Evolutionary conservation across 2,329 filamentous ascomycete genomes (phyloP).

Genomic region (Fusarium azukiicola): DNA sequence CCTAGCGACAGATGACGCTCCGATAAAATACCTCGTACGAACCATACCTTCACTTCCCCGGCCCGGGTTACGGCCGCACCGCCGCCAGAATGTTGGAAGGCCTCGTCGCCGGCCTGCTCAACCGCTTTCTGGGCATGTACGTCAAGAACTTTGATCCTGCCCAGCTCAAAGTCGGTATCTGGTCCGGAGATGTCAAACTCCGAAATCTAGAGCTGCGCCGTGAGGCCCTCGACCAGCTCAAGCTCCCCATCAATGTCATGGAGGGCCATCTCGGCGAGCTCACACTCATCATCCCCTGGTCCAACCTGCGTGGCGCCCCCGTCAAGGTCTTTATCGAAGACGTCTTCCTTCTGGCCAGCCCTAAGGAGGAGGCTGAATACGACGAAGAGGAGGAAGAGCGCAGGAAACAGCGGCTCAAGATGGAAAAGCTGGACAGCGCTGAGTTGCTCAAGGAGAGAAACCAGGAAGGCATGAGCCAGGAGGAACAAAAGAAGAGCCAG

Average conservation of each 20-base stretch:
- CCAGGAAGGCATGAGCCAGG: constrained; percentile 94
- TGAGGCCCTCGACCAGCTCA: constrained; percentile 98
- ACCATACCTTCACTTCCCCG: constrained; percentile 64
- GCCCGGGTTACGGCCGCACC: constrained; percentile 86
- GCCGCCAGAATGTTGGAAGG: constrained; percentile 93
- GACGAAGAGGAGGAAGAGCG: constrained; percentile 95
- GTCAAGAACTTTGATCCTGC: constrained; percentile 99
- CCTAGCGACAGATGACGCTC: constrained; percentile 49
- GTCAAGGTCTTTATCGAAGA: constrained; percentile 98
- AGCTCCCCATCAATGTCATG: constrained; percentile 96
- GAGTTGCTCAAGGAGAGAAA: constrained; percentile 96
- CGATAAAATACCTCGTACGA: constrained; percentile 44
- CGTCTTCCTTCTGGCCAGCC: constrained; percentile 96
- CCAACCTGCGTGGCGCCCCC: constrained; percentile 95
- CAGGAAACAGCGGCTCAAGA: constrained; percentile 94
- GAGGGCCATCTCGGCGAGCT: constrained; percentile 96
- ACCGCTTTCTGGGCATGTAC: constrained; percentile 99
- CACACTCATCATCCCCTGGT: constrained; percentile 97
- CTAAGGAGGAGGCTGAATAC: constrained; percentile 96
- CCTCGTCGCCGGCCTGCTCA: constrained; percentile 97
- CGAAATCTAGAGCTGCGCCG: constrained; percentile 94
- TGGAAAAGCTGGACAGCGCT: constrained; percentile 98
- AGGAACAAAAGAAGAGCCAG: constrained; percentile 98
- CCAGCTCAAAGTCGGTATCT: constrained; percentile 99
- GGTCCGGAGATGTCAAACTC: constrained; percentile 98